phyloP scores from a whole-genome alignment of 805 yeast species.

The Myxozyma nipponensis region DNA sequence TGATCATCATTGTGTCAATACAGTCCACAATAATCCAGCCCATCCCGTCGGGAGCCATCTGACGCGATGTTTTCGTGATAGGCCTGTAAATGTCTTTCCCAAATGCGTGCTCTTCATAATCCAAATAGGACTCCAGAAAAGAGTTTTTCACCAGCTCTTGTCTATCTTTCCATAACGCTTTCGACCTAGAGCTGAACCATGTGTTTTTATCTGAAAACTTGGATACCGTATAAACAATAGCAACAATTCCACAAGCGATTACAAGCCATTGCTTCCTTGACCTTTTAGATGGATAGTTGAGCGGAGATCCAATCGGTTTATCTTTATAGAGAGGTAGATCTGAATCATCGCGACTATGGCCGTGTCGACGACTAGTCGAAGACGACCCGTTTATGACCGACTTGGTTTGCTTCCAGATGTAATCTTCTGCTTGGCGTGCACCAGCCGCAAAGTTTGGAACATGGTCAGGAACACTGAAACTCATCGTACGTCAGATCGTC shows the following conservation, averaged over 20 bases:
- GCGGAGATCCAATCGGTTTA: constrained; percentile 39
- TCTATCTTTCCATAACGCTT: constrained; percentile 18
- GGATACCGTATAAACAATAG: background rate
- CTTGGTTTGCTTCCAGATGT: constrained; percentile 8
- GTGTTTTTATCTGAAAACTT: background rate
- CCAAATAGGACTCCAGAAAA: constrained; percentile 72
- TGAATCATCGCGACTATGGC: background rate
- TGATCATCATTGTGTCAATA: constrained; percentile 73
- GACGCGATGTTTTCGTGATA: constrained; percentile 53
- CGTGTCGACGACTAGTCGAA: background rate
- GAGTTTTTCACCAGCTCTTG: constrained; percentile 60
- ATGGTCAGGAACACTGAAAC: constrained; percentile 14
- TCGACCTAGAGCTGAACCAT: background rate
- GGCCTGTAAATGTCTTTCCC: constrained; percentile 79
- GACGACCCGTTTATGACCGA: background rate
- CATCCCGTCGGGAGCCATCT: constrained; percentile 76
- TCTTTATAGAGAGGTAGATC: constrained; percentile 52
- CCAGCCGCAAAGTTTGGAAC: constrained; percentile 15
- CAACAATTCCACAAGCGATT: background rate
- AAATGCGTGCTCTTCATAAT: constrained; percentile 74
- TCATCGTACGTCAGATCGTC: too few relatives aligned
- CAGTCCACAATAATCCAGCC: constrained; percentile 95
- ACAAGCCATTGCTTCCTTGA: background rate
- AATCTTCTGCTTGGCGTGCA: constrained; percentile 18
- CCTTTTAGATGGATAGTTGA: background rate